A percentile compares a stretch with the other conserved stretches of the same genome.
Conservation (phyloP, 192 early-diverging fungal species). For the Podila clonocystis region DNA sequence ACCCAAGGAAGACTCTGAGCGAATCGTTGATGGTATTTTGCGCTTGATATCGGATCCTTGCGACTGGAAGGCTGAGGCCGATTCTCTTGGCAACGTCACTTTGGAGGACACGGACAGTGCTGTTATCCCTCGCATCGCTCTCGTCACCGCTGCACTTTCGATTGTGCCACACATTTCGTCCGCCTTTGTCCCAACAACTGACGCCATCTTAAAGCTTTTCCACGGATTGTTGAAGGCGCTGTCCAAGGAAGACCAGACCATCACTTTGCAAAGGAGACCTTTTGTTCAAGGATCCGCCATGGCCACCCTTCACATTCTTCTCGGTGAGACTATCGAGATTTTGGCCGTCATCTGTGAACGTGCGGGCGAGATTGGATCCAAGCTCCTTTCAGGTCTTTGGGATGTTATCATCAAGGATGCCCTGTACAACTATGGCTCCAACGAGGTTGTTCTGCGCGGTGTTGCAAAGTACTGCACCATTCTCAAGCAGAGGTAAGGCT, state of each 20-base stretch:
- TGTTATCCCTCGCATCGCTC: constrained; percentile 40
- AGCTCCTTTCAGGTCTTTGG: constrained; percentile 46
- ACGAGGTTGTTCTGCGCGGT: constrained; percentile 60
- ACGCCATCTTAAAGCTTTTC: constrained; percentile 30
- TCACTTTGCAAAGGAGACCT: constrained; percentile 32
- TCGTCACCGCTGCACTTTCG: constrained; percentile 54
- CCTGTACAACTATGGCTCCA: constrained; percentile 49
- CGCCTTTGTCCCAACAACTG: constrained; percentile 29
- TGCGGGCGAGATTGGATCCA: constrained; percentile 10
- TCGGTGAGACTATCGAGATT: constrained; percentile 61
- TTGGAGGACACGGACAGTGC: constrained; percentile 26
- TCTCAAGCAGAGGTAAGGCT: constrained; percentile 38
- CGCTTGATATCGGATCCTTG: constrained; percentile 36
- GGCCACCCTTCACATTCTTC: constrained; percentile 55
- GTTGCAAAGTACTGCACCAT: constrained; percentile 54
- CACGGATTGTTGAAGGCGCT: constrained; percentile 49
- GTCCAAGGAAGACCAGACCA: constrained; percentile 37
- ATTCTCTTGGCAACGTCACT: constrained; percentile 47
- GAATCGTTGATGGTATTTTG: constrained; percentile 53
- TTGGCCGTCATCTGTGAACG: constrained; percentile 41
- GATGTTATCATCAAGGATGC: constrained; percentile 52
- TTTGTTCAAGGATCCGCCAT: constrained; percentile 56
- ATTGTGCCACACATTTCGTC: constrained; percentile 56
- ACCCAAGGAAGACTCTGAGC: constrained; percentile 19
- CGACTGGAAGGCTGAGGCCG: constrained; percentile 62